Percentiles rank a stretch among this genome's conserved stretches.
These are phyloP conservation scores for Truncatella angustata DNA, from an alignment of 2,329 filamentous ascomycete genomes.

Conservation along the genomic window DNA sequence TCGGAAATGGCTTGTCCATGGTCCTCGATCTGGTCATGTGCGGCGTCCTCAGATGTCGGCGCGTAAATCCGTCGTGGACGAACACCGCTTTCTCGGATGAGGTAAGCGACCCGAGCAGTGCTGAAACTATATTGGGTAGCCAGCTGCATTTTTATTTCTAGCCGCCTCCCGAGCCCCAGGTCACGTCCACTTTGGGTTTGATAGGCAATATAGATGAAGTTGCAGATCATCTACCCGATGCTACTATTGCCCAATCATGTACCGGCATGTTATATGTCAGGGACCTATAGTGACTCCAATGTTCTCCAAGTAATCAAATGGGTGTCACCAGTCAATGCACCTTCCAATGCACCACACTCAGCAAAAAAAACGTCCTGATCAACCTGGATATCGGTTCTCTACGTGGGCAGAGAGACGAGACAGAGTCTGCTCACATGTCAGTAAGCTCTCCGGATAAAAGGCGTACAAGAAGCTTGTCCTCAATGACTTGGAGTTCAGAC, in stretches of 20 bases:
- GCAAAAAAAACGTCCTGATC: no score
- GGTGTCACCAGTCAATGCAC: no score
- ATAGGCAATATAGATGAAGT: constrained; percentile 4
- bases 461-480: background rate
- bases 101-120: background rate
- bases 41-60: background rate
- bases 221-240: no score
- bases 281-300: background rate
- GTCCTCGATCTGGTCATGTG: constrained; percentile 1
- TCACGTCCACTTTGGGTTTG: background rate
- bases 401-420: no score
- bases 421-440: no score
- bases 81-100: background rate
- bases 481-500: background rate
- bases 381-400: no score
- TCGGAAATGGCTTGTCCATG: constrained; percentile 2
- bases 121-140: background rate
- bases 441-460: constrained; percentile 2
- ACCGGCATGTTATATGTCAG: background rate
- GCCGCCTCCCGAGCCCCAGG: background rate
- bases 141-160: background rate
- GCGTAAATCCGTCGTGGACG: background rate
- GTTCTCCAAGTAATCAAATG: no score
- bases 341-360: no score
- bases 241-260: no score